phyloP scores from a whole-genome alignment of 495 filamentous ascomycete genomes.

The Opeltia flavorubescens region DNA sequence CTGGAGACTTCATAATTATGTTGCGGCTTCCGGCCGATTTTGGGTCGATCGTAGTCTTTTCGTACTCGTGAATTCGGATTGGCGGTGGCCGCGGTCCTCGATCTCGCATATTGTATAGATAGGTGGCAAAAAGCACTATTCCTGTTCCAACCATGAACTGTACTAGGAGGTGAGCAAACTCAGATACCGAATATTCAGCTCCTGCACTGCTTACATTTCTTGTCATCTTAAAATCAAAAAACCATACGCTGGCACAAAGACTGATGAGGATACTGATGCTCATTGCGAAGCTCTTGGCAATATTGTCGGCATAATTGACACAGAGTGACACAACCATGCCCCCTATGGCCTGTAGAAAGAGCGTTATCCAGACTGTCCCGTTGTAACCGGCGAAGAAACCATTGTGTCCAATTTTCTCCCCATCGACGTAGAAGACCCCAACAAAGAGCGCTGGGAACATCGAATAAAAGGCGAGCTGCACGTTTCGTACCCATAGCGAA shows the following conservation, averaged over 20 bases:
- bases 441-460: slow-evolving; percentile 75
- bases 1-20: slow-evolving; percentile 37
- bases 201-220: slow-evolving; percentile 43
- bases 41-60: slow-evolving; percentile 51
- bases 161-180: slow-evolving; percentile 10
- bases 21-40: slow-evolving; percentile 23
- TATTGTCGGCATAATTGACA: slow-evolving; percentile 77
- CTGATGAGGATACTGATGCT: slow-evolving; percentile 80
- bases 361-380: slow-evolving; percentile 73
- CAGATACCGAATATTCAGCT: not conserved
- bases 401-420: slow-evolving; percentile 61
- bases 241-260: slow-evolving; percentile 66
- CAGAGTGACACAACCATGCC: slow-evolving; percentile 73
- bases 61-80: slow-evolving; percentile 60
- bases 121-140: slow-evolving; percentile 66
- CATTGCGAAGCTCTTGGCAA: slow-evolving; percentile 82
- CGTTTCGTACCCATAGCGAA: slow-evolving; percentile 84
- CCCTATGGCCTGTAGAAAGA: slow-evolving; percentile 67
- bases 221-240: slow-evolving; percentile 69
- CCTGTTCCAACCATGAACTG: slow-evolving; percentile 73
- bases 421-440: slow-evolving; percentile 76
- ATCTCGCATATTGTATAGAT: slow-evolving; percentile 54
- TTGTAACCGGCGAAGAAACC: slow-evolving; percentile 95
- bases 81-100: slow-evolving; percentile 47
- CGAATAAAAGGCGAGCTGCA: slow-evolving; percentile 86